phyloP scores from a whole-genome alignment of 2,329 filamentous ascomycete genomes.

The Ophiocordyceps robertsii region DNA sequence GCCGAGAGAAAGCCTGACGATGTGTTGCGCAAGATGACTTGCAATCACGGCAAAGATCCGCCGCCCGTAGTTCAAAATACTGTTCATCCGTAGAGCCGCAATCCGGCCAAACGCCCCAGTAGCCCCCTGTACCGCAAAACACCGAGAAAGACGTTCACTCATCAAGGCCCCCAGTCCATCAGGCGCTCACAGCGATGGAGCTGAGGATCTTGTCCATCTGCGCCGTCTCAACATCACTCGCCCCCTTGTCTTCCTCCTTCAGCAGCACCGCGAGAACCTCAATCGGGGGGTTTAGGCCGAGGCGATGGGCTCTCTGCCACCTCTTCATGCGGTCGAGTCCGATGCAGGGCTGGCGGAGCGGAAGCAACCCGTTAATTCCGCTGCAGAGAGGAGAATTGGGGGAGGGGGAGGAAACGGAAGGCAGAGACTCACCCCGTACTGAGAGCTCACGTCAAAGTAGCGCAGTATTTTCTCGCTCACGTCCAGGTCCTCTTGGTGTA shows the following conservation, averaged over 20 bases:
- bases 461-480: slow-evolving; percentile 75
- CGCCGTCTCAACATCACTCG: slow-evolving; percentile 46
- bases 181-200: slow-evolving; percentile 28
- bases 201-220: slow-evolving; percentile 59
- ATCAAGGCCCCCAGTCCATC: slow-evolving; percentile 2
- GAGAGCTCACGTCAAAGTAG: slow-evolving; percentile 82
- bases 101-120: slow-evolving; percentile 9
- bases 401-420: too few relatives aligned
- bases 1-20: too few relatives aligned
- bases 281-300: slow-evolving; percentile 78
- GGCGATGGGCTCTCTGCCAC: slow-evolving; percentile 71
- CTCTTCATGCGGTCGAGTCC: slow-evolving; percentile 70
- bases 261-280: slow-evolving; percentile 81
- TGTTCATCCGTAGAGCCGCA: background rate
- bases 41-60: too few relatives aligned
- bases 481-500: slow-evolving; percentile 65
- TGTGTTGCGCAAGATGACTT: too few relatives aligned
- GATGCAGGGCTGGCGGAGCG: slow-evolving; percentile 64
- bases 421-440: slow-evolving; percentile 68
- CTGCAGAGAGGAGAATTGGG: background rate
- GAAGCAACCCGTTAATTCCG: slow-evolving; percentile 4
- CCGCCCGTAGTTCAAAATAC: too few relatives aligned
- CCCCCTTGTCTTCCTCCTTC: slow-evolving; percentile 49
- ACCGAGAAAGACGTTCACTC: slow-evolving; percentile 3
- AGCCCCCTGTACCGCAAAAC: slow-evolving; percentile 3